phyloP scores from a whole-genome alignment of 495 filamentous ascomycete genomes.

The Pyrenopolyporus hunteri region DNA sequence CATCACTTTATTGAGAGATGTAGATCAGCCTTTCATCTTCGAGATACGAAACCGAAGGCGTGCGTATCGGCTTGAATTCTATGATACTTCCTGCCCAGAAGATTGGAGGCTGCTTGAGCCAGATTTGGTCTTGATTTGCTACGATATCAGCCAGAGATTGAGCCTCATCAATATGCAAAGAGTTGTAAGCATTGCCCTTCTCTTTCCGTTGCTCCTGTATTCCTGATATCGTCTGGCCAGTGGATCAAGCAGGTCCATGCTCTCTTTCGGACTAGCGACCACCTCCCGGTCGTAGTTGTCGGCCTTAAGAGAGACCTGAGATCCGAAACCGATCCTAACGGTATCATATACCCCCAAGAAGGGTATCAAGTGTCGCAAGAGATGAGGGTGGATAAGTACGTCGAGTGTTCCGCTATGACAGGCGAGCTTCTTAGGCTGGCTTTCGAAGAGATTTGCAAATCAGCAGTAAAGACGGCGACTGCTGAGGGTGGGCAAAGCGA shows the following conservation, averaged over 20 bases:
- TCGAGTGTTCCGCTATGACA: conserved; percentile 88
- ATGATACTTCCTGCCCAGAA: conserved; percentile 76
- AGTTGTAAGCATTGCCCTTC: conserved; percentile 53
- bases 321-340: conserved; percentile 65
- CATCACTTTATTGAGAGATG: conserved; percentile 69
- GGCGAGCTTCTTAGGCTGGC: conserved; percentile 76
- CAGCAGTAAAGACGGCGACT: conserved; percentile 67
- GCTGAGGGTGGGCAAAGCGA: conserved; percentile 51
- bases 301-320: conserved; percentile 84
- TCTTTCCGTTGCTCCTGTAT: background rate
- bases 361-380: conserved; percentile 78
- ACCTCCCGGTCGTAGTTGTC: conserved; percentile 74
- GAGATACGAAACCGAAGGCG: conserved; percentile 66
- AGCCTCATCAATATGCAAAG: conserved; percentile 67
- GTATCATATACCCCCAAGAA: conserved; percentile 75
- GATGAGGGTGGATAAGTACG: conserved; percentile 84
- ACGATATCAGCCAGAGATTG: conserved; percentile 72
- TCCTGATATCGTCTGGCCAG: conserved; percentile 42
- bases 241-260: conserved; percentile 73
- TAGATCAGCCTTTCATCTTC: conserved; percentile 84
- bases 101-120: conserved; percentile 77
- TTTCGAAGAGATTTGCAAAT: conserved; percentile 77
- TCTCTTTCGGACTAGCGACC: conserved; percentile 64
- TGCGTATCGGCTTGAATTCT: conserved; percentile 75
- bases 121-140: conserved; percentile 78